A percentile compares a stretch with the other conserved stretches of the same genome.
These are phyloP conservation scores for Aureobasidium sp. DNA, from an alignment of 2,329 filamentous ascomycete genomes.

Conservation along the genomic window DNA sequence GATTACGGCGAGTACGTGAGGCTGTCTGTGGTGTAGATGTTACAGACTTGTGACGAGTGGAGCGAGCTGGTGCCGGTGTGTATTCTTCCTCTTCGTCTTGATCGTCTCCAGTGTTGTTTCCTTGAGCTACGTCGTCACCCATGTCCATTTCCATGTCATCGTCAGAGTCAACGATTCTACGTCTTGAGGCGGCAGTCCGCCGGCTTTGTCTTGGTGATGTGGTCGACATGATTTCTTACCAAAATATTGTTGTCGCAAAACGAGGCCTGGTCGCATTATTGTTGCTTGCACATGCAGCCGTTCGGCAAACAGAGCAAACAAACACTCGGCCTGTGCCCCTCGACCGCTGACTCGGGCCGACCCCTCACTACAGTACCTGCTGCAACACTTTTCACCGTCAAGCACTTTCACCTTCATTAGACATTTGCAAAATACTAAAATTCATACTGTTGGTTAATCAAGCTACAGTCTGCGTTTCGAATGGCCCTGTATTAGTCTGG, in stretches of 20 bases:
- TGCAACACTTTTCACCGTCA: neutral
- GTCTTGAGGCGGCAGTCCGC: constrained; percentile 58
- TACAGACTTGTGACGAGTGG: constrained; percentile 47
- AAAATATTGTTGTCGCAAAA: neutral
- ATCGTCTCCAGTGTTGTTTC: constrained; percentile 50
- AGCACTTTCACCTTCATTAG: neutral
- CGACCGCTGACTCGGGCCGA: neutral
- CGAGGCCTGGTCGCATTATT: neutral
- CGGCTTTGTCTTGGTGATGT: constrained; percentile 49
- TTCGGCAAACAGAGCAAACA: constrained; percentile 11
- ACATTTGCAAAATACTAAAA: neutral
- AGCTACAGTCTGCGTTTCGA: neutral
- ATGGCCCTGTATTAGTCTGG: neutral
- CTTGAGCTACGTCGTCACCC: constrained; percentile 49
- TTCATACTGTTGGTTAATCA: neutral
- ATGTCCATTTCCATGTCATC: constrained; percentile 48
- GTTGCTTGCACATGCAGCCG: neutral
- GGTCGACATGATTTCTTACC: constrained; percentile 30
- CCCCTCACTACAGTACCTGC: neutral
- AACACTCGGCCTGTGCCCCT: constrained; percentile 1
- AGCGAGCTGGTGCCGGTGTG: constrained; percentile 61
- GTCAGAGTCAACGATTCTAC: constrained; percentile 64
- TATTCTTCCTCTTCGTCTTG: constrained; percentile 69
- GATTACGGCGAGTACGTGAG: constrained; percentile 37
- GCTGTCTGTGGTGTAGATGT: constrained; percentile 40